phyloP scores from a whole-genome alignment of 2,329 filamentous ascomycete genomes.

The Leptographium flavum region DNA sequence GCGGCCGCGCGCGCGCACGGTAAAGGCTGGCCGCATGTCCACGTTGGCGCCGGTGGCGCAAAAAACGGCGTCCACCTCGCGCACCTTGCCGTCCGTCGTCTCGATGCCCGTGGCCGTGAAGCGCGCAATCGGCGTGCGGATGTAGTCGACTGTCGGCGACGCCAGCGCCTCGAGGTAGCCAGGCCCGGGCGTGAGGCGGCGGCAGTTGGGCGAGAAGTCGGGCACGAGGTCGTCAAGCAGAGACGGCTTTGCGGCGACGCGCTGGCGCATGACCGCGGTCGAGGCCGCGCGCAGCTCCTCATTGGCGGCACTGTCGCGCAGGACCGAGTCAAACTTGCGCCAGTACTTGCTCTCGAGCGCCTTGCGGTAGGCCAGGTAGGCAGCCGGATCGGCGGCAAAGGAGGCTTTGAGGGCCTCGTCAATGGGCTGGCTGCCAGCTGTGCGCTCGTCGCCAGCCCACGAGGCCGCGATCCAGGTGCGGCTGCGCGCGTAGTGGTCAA shows the following conservation, averaged over 20 bases:
- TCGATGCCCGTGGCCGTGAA: constrained; percentile 48
- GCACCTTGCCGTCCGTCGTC: constrained; percentile 38
- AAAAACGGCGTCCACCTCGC: constrained; percentile 49
- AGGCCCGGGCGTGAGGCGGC: constrained; percentile 49
- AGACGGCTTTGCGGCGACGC: constrained; percentile 38
- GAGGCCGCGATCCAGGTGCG: constrained; percentile 54
- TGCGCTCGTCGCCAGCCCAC: constrained; percentile 40
- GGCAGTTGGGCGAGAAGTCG: constrained; percentile 49
- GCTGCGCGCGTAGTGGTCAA: constrained; percentile 52
- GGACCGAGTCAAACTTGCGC: constrained; percentile 37
- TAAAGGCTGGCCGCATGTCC: constrained; percentile 43
- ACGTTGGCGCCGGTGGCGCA: constrained; percentile 55
- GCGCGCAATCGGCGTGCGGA: constrained; percentile 38
- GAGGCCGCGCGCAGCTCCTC: constrained; percentile 30
- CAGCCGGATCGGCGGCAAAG: constrained; percentile 42
- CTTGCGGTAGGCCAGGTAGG: constrained; percentile 46
- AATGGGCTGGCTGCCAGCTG: constrained; percentile 40
- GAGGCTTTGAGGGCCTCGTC: constrained; percentile 35
- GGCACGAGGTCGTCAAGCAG: constrained; percentile 42
- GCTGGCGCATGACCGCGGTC: constrained; percentile 35
- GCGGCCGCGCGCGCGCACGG: constrained; percentile 38
- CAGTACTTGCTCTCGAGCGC: constrained; percentile 47
- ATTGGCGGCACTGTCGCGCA: constrained; percentile 38
- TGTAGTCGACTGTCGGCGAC: constrained; percentile 47
- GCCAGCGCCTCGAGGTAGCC: constrained; percentile 53